Percentiles rank a stretch among this genome's conserved stretches.
Conservation (phyloP, 345 rosid species). For the thale cress (Arabidopsis thaliana) region DNA sequence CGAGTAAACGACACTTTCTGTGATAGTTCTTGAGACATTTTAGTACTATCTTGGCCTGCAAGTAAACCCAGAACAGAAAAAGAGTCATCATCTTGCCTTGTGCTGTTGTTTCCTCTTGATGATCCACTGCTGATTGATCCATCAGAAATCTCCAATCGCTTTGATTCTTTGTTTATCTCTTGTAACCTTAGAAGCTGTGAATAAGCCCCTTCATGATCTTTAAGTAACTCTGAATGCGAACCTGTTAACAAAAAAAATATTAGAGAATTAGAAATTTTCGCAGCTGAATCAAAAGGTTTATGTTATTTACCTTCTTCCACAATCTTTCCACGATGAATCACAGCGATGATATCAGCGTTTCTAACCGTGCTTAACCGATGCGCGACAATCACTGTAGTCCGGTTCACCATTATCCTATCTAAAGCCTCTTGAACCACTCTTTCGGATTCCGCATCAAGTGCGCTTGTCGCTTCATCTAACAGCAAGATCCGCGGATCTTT, state of each 20-base stretch:
- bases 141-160: neutral
- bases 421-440: neutral
- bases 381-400: neutral
- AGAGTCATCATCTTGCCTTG: neutral
- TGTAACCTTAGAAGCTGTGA: neutral
- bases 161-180: neutral
- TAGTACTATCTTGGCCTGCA: constrained; percentile 23
- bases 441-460: neutral
- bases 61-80: constrained; percentile 44
- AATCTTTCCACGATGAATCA: neutral
- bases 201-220: neutral
- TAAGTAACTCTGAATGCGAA: neutral
- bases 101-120: neutral
- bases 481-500: neutral
- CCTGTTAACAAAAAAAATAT: neutral
- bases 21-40: constrained; percentile 9
- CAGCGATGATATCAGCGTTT: neutral
- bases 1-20: constrained; percentile 51
- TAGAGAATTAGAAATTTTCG: no score
- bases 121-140: neutral
- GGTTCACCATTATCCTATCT: neutral
- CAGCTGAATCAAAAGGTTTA: neutral
- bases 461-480: neutral
- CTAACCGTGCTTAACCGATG: neutral
- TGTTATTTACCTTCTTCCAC: neutral